Evolutionary conservation across 2,329 filamentous ascomycete genomes (phyloP).

Genomic region (Parastagonospora avenae): DNA sequence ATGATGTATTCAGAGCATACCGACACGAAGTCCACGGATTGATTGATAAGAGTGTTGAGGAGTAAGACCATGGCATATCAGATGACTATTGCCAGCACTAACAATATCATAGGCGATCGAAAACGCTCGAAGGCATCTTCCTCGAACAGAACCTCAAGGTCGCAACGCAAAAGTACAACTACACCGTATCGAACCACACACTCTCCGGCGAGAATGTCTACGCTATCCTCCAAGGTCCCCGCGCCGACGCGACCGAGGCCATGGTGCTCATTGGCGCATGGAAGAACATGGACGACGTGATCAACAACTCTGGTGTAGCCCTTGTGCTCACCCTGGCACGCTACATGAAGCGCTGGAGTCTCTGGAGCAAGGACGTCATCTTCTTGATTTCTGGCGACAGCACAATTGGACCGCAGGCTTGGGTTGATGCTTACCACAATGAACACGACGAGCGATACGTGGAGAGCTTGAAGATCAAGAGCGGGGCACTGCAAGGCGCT

Average conservation of each 20-base stretch:
- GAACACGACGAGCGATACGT: constrained; percentile 75
- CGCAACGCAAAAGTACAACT: constrained; percentile 85
- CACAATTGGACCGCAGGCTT: constrained; percentile 87
- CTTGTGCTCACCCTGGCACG: constrained; percentile 84
- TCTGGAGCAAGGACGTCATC: constrained; percentile 99
- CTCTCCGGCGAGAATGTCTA: constrained; percentile 89
- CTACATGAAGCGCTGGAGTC: constrained; percentile 96
- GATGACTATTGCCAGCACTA: constrained; percentile 9
- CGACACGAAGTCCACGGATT: constrained; percentile 77
- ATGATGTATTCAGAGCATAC: constrained; percentile 91
- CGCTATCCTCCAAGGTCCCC: constrained; percentile 87
- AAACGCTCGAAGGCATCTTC: constrained; percentile 76
- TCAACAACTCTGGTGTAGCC: constrained; percentile 87
- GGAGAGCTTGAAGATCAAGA: constrained; percentile 82
- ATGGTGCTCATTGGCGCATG: constrained; percentile 91
- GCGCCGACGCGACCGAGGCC: constrained; percentile 95
- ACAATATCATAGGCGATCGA: constrained; percentile 59
- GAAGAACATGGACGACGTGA: constrained; percentile 76
- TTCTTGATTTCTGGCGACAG: constrained; percentile 88
- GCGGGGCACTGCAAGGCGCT: constrained; percentile 88
- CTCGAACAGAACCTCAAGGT: constrained; percentile 82
- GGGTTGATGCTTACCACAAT: constrained; percentile 97
- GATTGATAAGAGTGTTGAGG: constrained; percentile 48
- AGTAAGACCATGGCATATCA: constrained; percentile 32
- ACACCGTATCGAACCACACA: constrained; percentile 74